Conservation (phyloP, 2,329 filamentous ascomycete species). For the Cladophialophora bantiana region DNA sequence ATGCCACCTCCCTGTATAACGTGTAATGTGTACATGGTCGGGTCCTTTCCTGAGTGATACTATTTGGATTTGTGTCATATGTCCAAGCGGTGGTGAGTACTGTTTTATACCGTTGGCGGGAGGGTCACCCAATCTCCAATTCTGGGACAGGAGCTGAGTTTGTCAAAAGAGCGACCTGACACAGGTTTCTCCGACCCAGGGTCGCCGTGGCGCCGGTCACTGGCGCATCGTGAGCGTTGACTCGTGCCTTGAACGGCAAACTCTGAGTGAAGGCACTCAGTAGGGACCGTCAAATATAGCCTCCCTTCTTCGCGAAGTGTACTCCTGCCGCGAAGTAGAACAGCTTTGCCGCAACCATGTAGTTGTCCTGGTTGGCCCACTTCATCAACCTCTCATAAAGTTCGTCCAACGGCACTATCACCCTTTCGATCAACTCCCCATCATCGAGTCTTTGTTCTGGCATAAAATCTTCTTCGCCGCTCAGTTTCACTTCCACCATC, state of each 20-base stretch:
- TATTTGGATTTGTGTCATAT: neutral
- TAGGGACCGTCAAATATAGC: constrained; percentile 21
- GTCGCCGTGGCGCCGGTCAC: neutral
- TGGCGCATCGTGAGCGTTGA: neutral
- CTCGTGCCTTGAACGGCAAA: neutral
- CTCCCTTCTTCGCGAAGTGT: constrained; percentile 32
- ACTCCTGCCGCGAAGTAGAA: constrained; percentile 35
- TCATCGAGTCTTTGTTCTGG: constrained; percentile 67
- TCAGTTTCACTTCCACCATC: constrained; percentile 64
- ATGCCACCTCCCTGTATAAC: neutral
- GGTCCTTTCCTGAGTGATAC: neutral
- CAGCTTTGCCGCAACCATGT: constrained; percentile 34
- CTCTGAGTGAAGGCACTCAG: neutral
- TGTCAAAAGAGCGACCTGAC: neutral
- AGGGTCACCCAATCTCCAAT: neutral
- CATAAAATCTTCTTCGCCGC: constrained; percentile 54
- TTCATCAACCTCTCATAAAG: constrained; percentile 60
- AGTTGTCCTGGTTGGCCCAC: constrained; percentile 31
- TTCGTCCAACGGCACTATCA: constrained; percentile 64
- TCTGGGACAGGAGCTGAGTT: neutral
- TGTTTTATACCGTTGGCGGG: neutral
- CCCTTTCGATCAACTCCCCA: constrained; percentile 67
- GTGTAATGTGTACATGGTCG: neutral
- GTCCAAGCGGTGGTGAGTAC: neutral
- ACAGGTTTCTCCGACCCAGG: neutral